phyloP scores from a whole-genome alignment of 2,329 filamentous ascomycete species.

The Apiospora koreana region DNA sequence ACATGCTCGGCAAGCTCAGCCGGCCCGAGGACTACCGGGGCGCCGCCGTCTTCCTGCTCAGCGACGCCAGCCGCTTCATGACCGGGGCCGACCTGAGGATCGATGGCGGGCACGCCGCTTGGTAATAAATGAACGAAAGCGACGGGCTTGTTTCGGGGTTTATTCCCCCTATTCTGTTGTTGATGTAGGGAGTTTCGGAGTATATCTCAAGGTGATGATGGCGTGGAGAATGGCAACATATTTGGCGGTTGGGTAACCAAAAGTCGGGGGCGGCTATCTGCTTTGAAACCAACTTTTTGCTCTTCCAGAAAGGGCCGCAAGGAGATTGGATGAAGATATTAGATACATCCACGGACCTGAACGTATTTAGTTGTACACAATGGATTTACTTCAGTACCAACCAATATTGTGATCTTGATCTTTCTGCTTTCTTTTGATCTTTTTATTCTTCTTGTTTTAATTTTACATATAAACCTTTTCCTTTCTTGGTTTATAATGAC shows the following conservation, averaged over 20 bases:
- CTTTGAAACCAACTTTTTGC: background rate
- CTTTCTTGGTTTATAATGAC: background rate
- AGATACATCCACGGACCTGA: background rate
- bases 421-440: background rate
- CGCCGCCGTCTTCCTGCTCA: constrained; percentile 67
- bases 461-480: background rate
- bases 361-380: background rate
- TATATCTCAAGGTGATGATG: background rate
- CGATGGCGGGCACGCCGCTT: constrained; percentile 68
- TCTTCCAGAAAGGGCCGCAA: background rate
- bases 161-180: background rate
- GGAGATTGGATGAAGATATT: background rate
- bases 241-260: background rate
- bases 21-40: constrained; percentile 70
- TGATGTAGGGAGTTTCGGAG: background rate
- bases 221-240: background rate
- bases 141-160: background rate
- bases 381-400: background rate
- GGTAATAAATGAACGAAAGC: constrained; percentile 39
- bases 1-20: constrained; percentile 77
- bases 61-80: constrained; percentile 70
- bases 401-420: background rate
- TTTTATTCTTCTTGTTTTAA: background rate
- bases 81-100: constrained; percentile 69
- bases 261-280: background rate